Conservation (phyloP, 805 yeast species). For the Teunomyces aglyptinius region DNA sequence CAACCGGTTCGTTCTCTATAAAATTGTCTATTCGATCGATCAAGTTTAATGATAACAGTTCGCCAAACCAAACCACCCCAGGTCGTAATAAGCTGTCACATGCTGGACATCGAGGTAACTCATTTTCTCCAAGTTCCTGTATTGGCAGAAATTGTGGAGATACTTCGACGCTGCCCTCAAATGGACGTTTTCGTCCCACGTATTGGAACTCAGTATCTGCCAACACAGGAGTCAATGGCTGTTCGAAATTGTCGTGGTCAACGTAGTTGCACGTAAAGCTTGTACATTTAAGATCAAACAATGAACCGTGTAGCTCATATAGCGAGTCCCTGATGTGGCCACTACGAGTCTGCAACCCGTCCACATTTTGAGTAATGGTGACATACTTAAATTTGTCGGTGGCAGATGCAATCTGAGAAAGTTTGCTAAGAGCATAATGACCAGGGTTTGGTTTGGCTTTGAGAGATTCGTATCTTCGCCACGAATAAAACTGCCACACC, state of each 20-base stretch:
- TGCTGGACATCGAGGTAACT: conserved; percentile 73
- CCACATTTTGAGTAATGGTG: conserved; percentile 82
- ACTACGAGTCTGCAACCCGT: conserved; percentile 68
- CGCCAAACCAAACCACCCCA: conserved; percentile 96
- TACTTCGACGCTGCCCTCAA: conserved; percentile 9
- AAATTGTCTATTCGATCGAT: conserved; percentile 72
- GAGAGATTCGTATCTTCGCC: conserved; percentile 63
- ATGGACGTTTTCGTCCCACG: conserved; percentile 12
- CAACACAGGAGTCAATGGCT: conserved; percentile 61
- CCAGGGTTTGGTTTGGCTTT: conserved; percentile 71
- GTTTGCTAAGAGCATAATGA: conserved; percentile 64
- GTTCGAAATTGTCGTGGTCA: conserved; percentile 49
- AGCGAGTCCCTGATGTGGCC: conserved; percentile 54
- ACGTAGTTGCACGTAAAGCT: conserved; percentile 66
- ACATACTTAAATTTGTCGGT: conserved; percentile 37
- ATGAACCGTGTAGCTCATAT: conserved; percentile 74
- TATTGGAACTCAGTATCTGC: conserved; percentile 38
- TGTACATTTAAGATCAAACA: conserved; percentile 74
- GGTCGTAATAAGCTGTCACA: conserved; percentile 75
- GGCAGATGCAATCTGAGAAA: conserved; percentile 40
- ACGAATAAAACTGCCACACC: conserved; percentile 87
- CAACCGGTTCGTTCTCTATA: conserved; percentile 55
- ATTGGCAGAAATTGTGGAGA: conserved; percentile 51
- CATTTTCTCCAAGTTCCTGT: conserved; percentile 45
- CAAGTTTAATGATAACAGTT: conserved; percentile 63